A percentile compares a stretch with the other conserved stretches of the same genome.
Evolutionary conservation across 31 red algal genomes (phyloP).

Genomic region (Bonnemaisonia californica): DNA sequence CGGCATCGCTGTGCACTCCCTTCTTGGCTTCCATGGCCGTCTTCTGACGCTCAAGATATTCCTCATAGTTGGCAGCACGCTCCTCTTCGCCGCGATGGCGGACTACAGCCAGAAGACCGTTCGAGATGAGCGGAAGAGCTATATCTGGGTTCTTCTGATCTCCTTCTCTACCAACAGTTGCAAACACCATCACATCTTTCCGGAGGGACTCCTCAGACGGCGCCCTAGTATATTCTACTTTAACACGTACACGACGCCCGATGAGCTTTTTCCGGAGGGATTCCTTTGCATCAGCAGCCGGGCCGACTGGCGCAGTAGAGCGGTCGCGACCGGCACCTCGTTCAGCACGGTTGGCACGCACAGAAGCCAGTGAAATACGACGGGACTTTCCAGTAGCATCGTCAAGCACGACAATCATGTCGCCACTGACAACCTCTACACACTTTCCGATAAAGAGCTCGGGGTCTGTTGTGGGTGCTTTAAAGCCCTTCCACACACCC

Average conservation of each 20-base stretch:
- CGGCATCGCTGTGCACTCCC: constrained; percentile 57
- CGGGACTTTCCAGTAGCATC: constrained; percentile 59
- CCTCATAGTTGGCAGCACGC: constrained; percentile 82
- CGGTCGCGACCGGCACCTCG: constrained; percentile 59
- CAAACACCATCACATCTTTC: constrained; percentile 80
- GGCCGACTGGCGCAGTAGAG: constrained; percentile 39
- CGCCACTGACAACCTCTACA: constrained; percentile 83
- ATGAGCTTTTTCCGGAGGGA: constrained; percentile 79
- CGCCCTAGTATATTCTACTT: constrained; percentile 80
- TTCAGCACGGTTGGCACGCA: constrained; percentile 67
- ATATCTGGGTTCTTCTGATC: constrained; percentile 78
- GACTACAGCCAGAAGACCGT: constrained; percentile 71
- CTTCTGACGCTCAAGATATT: constrained; percentile 84
- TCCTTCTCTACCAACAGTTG: constrained; percentile 66
- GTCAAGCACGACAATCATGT: constrained; percentile 78
- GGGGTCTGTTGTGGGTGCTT: constrained; percentile 40
- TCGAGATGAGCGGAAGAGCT: constrained; percentile 69
- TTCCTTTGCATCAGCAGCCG: constrained; percentile 67
- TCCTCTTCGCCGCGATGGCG: constrained; percentile 88
- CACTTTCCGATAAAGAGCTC: constrained; percentile 67
- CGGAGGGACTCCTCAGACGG: constrained; percentile 50
- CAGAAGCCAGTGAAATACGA: constrained; percentile 72
- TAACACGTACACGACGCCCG: constrained; percentile 72
- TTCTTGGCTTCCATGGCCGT: constrained; percentile 71
- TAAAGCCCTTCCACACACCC: constrained; percentile 88